These are phyloP conservation scores for Eimeria maxima DNA, from an alignment of 169 alveolate genomes.

Conservation along the genomic window DNA sequence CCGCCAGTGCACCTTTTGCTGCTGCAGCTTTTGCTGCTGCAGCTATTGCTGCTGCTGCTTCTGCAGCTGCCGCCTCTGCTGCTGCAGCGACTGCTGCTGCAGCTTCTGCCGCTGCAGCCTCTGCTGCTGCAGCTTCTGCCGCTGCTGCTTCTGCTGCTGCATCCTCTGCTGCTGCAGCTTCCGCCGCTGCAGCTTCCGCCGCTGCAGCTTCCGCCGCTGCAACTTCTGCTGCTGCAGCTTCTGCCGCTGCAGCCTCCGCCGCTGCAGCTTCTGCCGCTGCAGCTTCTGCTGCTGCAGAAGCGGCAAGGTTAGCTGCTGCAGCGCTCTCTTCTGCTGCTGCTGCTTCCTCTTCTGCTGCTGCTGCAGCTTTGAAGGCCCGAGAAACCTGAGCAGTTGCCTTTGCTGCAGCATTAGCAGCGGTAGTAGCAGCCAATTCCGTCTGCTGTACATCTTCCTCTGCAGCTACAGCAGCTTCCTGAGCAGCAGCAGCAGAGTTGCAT, in stretches of 20 bases:
- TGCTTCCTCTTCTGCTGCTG: constrained; percentile 39
- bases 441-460: background rate
- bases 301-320: constrained; percentile 46
- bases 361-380: constrained; percentile 17
- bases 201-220: background rate
- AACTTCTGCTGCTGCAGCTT: constrained; percentile 34
- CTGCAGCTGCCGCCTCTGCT: constrained; percentile 25
- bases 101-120: constrained; percentile 1
- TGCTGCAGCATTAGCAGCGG: background rate
- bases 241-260: background rate
- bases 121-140: constrained; percentile 34
- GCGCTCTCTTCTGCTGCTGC: constrained; percentile 24
- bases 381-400: constrained; percentile 26
- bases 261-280: background rate
- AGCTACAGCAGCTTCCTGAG: constrained; percentile 44
- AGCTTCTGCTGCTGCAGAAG: background rate
- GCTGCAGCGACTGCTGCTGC: constrained; percentile 16
- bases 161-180: constrained; percentile 16
- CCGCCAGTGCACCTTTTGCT: background rate
- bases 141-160: constrained; percentile 38
- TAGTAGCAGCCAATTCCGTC: constrained; percentile 32
- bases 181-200: constrained; percentile 1
- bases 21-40: constrained; percentile 25
- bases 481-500: background rate
- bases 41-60: background rate